Percentiles rank a stretch among this genome's conserved stretches.
These are phyloP conservation scores for Solanum hybrid DNA, from an alignment of 305 asterid species.

Conservation along the genomic window DNA sequence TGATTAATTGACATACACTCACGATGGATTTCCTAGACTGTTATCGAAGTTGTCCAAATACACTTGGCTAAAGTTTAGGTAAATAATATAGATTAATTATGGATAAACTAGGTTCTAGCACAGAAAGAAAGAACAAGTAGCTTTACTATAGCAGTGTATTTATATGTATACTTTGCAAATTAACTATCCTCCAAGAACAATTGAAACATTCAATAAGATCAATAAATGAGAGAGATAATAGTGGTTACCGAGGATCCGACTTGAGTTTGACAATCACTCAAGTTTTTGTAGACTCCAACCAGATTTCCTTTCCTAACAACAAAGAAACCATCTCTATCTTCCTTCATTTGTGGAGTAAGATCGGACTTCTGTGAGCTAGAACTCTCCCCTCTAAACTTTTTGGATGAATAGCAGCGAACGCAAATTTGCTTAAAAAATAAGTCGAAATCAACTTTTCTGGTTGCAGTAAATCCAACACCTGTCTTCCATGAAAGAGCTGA, in stretches of 20 bases:
- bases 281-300: conserved; percentile 85
- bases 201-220: background rate
- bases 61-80: background rate
- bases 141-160: background rate
- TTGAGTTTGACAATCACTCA: conserved; percentile 95
- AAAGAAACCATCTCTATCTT: conserved; percentile 83
- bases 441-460: conserved; percentile 29
- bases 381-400: conserved; percentile 31
- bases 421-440: conserved; percentile 29
- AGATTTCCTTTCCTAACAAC: conserved; percentile 93
- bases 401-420: conserved; percentile 46
- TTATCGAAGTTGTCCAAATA: background rate
- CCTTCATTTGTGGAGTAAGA: conserved; percentile 52
- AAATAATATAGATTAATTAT: background rate
- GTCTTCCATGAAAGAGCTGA: conserved; percentile 31
- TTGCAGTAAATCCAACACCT: conserved; percentile 26
- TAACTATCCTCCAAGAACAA: background rate
- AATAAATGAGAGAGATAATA: background rate
- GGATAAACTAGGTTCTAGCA: background rate
- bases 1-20: background rate
- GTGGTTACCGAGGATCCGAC: conserved; percentile 82
- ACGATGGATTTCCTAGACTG: background rate
- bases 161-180: background rate
- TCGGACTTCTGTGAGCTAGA: conserved; percentile 31
- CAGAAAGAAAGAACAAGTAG: background rate